Evolutionary conservation across 1,284 basidiomycete species (phyloP).

Genomic region (Trichosporon sp.): DNA sequence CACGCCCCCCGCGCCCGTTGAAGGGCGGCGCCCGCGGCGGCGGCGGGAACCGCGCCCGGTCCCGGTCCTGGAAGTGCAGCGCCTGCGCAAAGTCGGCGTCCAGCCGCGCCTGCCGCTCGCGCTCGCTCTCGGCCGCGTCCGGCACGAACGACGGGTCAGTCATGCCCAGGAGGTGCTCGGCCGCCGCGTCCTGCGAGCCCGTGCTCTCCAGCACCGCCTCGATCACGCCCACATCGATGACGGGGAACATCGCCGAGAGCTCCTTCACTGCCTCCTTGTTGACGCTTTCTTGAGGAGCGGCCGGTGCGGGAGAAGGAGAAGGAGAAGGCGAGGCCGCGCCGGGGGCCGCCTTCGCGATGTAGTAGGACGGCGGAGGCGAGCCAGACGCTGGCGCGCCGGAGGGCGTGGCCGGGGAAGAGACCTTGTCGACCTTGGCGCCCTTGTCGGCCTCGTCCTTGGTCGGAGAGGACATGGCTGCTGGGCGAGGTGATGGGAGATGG

Average conservation of each 20-base stretch:
- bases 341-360: not conserved
- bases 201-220: constrained; percentile 45
- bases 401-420: constrained; percentile 17
- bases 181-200: constrained; percentile 41
- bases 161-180: constrained; percentile 46
- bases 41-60: not conserved
- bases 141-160: constrained; percentile 46
- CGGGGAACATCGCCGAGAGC: constrained; percentile 43
- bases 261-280: constrained; percentile 12
- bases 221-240: constrained; percentile 41
- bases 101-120: constrained; percentile 36
- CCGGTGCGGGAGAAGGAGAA: constrained; percentile 42
- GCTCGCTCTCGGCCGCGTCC: constrained; percentile 21
- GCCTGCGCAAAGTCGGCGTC: constrained; percentile 48
- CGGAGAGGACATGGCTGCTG: not conserved
- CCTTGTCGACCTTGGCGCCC: not conserved
- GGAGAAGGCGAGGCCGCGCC: constrained; percentile 13
- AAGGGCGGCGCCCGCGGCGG: not conserved
- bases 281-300: constrained; percentile 12
- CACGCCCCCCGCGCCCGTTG: no score
- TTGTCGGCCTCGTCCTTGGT: not conserved
- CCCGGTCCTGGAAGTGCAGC: constrained; percentile 43
- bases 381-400: constrained; percentile 30
- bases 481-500: not conserved
- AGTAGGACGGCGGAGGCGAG: not conserved